Evolutionary conservation across 257 asterid genomes (phyloP).

Genomic region (Scutellaria barbata): DNA sequence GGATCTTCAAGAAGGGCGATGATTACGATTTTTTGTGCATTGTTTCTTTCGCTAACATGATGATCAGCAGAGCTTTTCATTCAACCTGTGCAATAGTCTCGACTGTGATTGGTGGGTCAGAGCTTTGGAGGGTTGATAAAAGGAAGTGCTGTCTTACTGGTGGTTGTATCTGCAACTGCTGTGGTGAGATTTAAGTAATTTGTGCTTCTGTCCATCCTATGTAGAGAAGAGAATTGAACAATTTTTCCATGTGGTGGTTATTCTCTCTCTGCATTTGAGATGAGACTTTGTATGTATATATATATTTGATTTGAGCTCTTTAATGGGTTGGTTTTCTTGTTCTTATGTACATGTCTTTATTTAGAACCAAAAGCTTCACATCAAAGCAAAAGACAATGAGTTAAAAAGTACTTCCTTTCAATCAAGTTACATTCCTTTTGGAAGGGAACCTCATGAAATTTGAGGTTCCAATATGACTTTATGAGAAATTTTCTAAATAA

Average conservation of each 20-base stretch:
- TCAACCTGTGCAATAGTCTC: not conserved
- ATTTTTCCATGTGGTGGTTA: constrained; percentile 44
- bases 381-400: too few relatives aligned
- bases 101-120: constrained; percentile 1
- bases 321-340: not conserved
- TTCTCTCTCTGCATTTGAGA: constrained; percentile 57
- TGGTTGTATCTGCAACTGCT: constrained; percentile 22
- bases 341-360: not conserved
- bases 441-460: too few relatives aligned
- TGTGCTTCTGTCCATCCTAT: constrained; percentile 40
- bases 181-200: constrained; percentile 5
- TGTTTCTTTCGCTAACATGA: constrained; percentile 14
- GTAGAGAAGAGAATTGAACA: constrained; percentile 49
- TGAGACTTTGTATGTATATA: constrained; percentile 54
- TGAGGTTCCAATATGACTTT: too few relatives aligned
- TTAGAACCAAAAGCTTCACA: not conserved
- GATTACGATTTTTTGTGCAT: constrained; percentile 29
- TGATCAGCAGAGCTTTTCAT: constrained; percentile 16
- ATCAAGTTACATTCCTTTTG: too few relatives aligned
- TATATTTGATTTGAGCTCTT: constrained; percentile 33
- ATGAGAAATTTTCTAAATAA: too few relatives aligned
- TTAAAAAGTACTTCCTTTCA: too few relatives aligned
- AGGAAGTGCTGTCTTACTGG: not conserved
- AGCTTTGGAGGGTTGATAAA: constrained; percentile 22
- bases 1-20: constrained; percentile 97